Evolutionary conservation across 129 eudicot species (phyloP), one percentile per base, ranked within the genome.

Genomic region (Chrysanthemum lavandulifolium): DNA sequence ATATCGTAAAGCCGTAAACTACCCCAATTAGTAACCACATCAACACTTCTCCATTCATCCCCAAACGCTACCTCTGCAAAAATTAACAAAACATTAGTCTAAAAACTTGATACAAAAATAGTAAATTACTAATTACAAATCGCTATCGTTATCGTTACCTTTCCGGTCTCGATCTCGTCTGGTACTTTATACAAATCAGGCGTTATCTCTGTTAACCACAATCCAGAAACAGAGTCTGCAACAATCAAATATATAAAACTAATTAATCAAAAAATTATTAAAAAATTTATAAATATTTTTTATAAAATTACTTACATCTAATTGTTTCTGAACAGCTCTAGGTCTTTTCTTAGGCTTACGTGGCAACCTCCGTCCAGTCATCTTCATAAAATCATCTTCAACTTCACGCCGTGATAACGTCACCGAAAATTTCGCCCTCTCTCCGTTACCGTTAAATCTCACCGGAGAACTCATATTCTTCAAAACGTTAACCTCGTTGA

Each of bases 161-260:
- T 86, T 63, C 77, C 79, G 13, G 70, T 57, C 23, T 82, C 85
- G 1, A 75, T 49, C 71, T 76, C 75, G 36, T 88, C 91, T 0
- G 77, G 82, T 61, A 92, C 95, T 84, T 85, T 89, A 73, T 92
- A 92, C 71, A 75, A 66, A 72, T 89, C 96, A 14, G 98, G 80
- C 69, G 86, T 82, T 55, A 89, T 77, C 80, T 89, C 92, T 16
- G 86, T 69, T 65, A 87, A 55, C 89, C 88, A 87, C 72, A 86
- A 71, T 59, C 91, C 98, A 2, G 98, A 74, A 78, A 83, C 18
- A 92, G 61, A 45, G 65, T 79, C 96, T 92, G 87, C 75, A 67
- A 49, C 73, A 19, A 70, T 29, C 12, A 61, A 10, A n/a, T 66
- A 40, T 56, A 76, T 76, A 76, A 68, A 71, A 69, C 71, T 50